A percentile compares a stretch with the other conserved stretches of the same genome.
Conservation (phyloP, 2,329 filamentous ascomycete species). For the Ophiostoma perfectum region DNA sequence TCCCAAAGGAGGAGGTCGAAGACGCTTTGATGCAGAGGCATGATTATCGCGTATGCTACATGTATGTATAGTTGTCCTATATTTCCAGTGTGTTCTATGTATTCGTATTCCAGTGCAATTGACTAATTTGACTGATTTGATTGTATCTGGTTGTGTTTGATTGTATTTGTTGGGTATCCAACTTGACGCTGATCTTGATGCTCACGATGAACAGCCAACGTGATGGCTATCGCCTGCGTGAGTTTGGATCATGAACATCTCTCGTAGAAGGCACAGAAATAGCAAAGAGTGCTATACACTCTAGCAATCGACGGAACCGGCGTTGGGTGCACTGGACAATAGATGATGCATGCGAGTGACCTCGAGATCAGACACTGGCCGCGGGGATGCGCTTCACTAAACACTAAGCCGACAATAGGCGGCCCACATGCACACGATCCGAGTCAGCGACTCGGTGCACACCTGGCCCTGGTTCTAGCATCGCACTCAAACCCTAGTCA, state of each 20-base stretch:
- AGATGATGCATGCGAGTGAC: background rate
- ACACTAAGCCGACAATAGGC: conserved; percentile 29
- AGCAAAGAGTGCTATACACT: background rate
- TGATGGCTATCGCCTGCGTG: too few species aligned
- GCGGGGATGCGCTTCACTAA: background rate
- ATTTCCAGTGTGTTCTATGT: background rate
- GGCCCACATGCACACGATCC: conserved; percentile 16
- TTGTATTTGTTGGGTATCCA: too few species aligned
- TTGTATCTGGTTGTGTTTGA: too few species aligned
- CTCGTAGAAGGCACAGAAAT: background rate
- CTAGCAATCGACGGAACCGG: background rate
- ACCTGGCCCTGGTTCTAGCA: too few species aligned
- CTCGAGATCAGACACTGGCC: background rate
- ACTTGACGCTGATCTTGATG: too few species aligned
- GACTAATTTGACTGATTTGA: too few species aligned
- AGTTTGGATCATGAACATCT: too few species aligned
- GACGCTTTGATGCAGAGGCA: background rate
- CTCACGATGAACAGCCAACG: too few species aligned
- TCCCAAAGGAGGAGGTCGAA: conserved; percentile 20
- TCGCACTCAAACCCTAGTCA: too few species aligned
- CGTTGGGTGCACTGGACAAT: background rate
- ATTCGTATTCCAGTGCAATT: background rate
- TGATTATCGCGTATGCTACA: background rate
- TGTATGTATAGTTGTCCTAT: background rate
- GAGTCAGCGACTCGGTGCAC: background rate